Evolutionary conservation across 768 basidiomycete genomes (phyloP), one percentile per base, ranked within the genome.

Genomic region (Lentinula edodes): DNA sequence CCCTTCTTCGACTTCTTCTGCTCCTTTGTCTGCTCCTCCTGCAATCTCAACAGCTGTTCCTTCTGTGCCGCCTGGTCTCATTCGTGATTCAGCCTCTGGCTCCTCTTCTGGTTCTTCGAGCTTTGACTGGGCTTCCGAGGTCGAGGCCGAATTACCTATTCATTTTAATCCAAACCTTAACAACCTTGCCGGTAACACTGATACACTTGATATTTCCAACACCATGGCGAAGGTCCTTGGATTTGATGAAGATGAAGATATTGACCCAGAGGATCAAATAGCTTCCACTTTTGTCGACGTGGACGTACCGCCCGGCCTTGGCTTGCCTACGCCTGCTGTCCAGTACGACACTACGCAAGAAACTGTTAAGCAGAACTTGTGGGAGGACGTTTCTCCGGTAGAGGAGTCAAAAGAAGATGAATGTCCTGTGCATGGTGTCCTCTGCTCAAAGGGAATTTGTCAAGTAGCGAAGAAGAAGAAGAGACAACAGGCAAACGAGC

Each of bases 61-160:
- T 39, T 6, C 56, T 45, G 45, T 15, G 9, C 45, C 56, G 9
- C 46, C 45, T 8, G 58, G 34, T 8, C 58, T 58, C 34, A 9
- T 38, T 16, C 45, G 20, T 12, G 15, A 15, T 10, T 15, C 32
- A 35, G 35, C 10, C 3, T n/a, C 35, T 9, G 28, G n/a, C 18
- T 43, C 32, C 34, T 13, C 12, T 48, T 48, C 45, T 3, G 42
- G 42, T n/a, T 43, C 41, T 32, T 6, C 23, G 10, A 36, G 35
- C 18, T 34, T 58, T 5, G 56, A 58, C 41, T 58, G 56, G 56
- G 58, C 58, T 34, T 48, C 58, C 7, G 58, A 58, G 36, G 58
- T 58, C 3, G 58, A 28, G 16, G 36, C 43, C 6, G 58, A 38
- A 12, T 0, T 23, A 36, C 36, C 41, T 32, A 46, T 34, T 20